A percentile compares a stretch with the other conserved stretches of the same genome.
These are phyloP conservation scores for Alnus glutinosa DNA, from an alignment of 306 rosid species.

Conservation along the genomic window DNA sequence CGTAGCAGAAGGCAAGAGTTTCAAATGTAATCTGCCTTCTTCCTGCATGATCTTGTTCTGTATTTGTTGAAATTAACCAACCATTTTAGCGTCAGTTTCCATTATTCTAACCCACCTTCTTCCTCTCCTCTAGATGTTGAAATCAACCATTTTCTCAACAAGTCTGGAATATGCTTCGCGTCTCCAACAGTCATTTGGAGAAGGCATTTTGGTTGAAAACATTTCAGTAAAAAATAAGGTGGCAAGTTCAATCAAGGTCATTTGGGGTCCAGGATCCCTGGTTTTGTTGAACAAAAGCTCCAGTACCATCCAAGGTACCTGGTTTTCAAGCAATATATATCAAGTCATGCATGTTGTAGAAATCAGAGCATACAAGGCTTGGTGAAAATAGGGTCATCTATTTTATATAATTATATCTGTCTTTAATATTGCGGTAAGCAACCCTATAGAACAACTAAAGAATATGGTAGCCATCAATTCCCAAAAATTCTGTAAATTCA, in stretches of 20 bases:
- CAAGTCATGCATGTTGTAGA: slow-evolving; percentile 2
- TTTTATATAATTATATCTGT: no score
- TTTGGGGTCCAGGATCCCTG: rapidly evolving
- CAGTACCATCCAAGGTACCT: not conserved
- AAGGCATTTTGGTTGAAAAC: not conserved
- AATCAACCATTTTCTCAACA: slow-evolving; percentile 6
- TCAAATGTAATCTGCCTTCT: no score
- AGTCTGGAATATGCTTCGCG: slow-evolving; percentile 16
- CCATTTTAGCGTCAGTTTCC: no score
- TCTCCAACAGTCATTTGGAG: no score
- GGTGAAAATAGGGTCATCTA: not conserved
- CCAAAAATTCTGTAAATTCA: slow-evolving; percentile 17
- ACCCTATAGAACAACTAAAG: not conserved
- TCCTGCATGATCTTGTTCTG: no score
- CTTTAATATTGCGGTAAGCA: not conserved
- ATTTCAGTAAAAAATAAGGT: not conserved
- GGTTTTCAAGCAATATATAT: slow-evolving; percentile 4
- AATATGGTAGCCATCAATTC: slow-evolving; percentile 33
- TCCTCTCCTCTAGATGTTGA: not conserved
- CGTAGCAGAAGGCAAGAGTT: no score
- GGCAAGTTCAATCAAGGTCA: not conserved
- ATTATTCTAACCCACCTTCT: not conserved
- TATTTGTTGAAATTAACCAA: not conserved
- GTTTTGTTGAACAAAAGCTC: not conserved
- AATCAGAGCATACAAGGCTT: not conserved